Base-by-base conservation (phyloP, 805 yeast genomes). In the Candida ficus region DNA sequence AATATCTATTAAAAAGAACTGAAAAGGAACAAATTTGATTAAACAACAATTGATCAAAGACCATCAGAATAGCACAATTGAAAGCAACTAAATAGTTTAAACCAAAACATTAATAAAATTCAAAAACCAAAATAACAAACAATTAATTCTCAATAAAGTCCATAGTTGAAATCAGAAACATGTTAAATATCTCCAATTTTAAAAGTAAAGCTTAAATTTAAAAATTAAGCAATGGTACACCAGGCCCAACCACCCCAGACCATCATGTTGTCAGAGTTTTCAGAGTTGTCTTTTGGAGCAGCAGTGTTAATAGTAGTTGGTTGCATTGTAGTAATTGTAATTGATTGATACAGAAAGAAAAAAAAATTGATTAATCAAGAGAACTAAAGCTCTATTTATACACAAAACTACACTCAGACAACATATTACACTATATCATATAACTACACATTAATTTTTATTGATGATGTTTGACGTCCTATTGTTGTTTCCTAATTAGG, bases 201-300 rank as follows among this genome's bases (percentile, higher is more conserved):
- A 21, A 4, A 21, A 5, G 7, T 8, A 31, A 12, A 21, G 17
- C 16, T 14, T 5, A 17, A 18, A 13, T 8, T 4, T n/a, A 16
- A 33, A 5, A 16, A 14, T 36, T 22, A 42, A 18, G 39, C 35
- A 27, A 38, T 21, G 10, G 37, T 35, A 27, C 42, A 38, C 38
- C 37, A 42, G 35, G 37, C 39, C 43, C 43, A 40, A 22, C 37
- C 43, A 35, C 39, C 39, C 43, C 39, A 40, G 29, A 35, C 43
- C 39, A 38, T 38, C 31, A 34, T 25, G 34, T 41, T 41, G 35
- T 17, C 29, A 12, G 29, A 26, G 29, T 29, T 41, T 12, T 41
- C 44, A 33, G 44, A 33, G 35, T 37, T 36, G n/a, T 41, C 44
- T 28, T 41, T 37, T 37, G 41, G 41, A 33, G 41, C 35, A 37